phyloP scores from a whole-genome alignment of 2,329 filamentous ascomycete species.

The Fusarium dlaminii region DNA sequence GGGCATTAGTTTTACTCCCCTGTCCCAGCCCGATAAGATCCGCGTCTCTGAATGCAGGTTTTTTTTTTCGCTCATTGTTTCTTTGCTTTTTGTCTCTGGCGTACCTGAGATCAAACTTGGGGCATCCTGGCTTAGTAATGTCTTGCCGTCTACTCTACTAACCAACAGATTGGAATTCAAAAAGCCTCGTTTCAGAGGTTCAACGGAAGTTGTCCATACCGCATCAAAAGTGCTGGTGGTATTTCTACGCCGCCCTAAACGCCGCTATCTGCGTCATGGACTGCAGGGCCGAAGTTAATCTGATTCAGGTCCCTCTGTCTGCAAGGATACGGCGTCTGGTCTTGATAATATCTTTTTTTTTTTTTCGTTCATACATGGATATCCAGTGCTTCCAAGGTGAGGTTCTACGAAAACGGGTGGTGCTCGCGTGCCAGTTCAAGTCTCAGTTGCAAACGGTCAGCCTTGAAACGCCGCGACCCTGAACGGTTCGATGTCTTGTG shows the following conservation, averaged over 20 bases:
- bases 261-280: slow-evolving; percentile 26
- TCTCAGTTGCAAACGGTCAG: background rate
- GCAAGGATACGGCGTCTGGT: slow-evolving; percentile 12
- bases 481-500: background rate
- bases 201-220: slow-evolving; percentile 28
- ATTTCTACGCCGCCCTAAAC: slow-evolving; percentile 24
- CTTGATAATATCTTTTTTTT: background rate
- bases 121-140: slow-evolving; percentile 16
- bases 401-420: slow-evolving; percentile 11
- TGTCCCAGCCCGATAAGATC: slow-evolving; percentile 38
- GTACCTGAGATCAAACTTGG: slow-evolving; percentile 1
- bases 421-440: slow-evolving; percentile 32
- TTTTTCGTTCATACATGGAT: background rate
- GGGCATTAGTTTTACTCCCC: slow-evolving; percentile 17
- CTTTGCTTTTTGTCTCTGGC: slow-evolving; percentile 15
- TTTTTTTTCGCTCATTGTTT: slow-evolving; percentile 5
- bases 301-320: slow-evolving; percentile 9
- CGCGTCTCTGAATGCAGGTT: slow-evolving; percentile 17
- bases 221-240: background rate
- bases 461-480: background rate
- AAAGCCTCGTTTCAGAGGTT: slow-evolving; percentile 31
- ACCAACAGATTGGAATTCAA: slow-evolving; percentile 29
- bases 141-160: slow-evolving; percentile 5
- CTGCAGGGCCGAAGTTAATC: slow-evolving; percentile 25
- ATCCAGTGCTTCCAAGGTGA: background rate